Evolutionary conservation across 1,284 basidiomycete genomes (phyloP), one percentile per base, ranked within the genome.

Genomic region (Taiwanofungus camphoratus): DNA sequence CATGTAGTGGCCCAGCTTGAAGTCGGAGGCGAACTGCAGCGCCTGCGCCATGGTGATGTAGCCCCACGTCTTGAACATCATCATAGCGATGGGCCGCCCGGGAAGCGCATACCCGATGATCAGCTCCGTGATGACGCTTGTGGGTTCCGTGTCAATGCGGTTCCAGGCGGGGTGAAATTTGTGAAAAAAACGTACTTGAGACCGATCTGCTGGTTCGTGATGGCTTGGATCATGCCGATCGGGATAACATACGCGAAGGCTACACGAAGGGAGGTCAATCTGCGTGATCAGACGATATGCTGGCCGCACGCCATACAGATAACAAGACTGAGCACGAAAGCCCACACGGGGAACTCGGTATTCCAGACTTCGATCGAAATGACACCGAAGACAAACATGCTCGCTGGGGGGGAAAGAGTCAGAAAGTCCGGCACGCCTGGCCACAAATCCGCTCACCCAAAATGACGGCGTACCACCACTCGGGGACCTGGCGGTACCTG

Each of bases 311-410:
- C n/a, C 55, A 43, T 46, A 63, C 60, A 58, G 27, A 71, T 60
- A 31, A 63, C 13, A 30, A 76, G 56, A 12, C 64, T 57, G 13
- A 76, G 62, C 8, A 78, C 56, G 41, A 76, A 67, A 23, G 70
- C 75, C 75, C 79, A 86, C 19, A 84, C 75, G 0, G 79, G 79
- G 63, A 83, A 72, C 21, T 77, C 69, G 0, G 83, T 79, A 9
- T 74, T 65, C 77, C 79, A 88, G 8, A 81, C 72, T 57, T 84
- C 77, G 27, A 91, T 80, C 37, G 76, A 73, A 20, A 85, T 60
- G 50, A 90, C 73, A 3, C 80, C 80, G 30, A 90, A 73, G 0
- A 74, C 67, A 54, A 79, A 79, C 55, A 73, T 77, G 30, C 67
- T 49, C 36, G 61, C 76, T 65, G 32, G 5, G 15, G 5, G 41